These are phyloP conservation scores for Saccharomycopsis olivae DNA, from an alignment of 805 yeast species.

Conservation along the genomic window DNA sequence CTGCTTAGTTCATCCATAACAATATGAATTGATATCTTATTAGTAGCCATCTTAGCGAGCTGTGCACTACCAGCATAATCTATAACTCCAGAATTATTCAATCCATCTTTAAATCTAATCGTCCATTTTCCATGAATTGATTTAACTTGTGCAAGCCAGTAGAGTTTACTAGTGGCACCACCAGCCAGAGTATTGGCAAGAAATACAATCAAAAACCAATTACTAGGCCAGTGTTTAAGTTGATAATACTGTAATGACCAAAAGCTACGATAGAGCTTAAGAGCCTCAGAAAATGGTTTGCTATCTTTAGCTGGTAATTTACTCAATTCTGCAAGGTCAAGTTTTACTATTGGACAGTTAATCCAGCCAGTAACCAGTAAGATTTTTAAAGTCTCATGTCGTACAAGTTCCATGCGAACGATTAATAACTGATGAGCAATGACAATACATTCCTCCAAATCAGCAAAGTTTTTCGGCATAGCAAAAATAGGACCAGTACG, in stretches of 20 bases:
- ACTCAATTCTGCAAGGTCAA: conserved; percentile 7
- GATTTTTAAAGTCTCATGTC: conserved; percentile 17
- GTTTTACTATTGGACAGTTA: conserved; percentile 10
- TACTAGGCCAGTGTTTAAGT: conserved; percentile 16
- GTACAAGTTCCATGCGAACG: conserved; percentile 15
- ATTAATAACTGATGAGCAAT: conserved; percentile 13
- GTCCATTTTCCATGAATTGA: conserved; percentile 13
- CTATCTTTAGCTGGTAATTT: conserved; percentile 2
- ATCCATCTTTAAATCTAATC: neutral
- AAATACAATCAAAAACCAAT: conserved; percentile 16
- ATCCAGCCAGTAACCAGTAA: conserved; percentile 16
- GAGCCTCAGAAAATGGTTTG: neutral
- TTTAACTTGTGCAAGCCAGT: conserved; percentile 16
- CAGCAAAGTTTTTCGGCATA: conserved; percentile 1
- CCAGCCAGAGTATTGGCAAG: conserved; percentile 2
- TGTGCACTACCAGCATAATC: conserved; percentile 4
- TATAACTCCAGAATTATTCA: neutral
- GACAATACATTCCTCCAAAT: conserved; percentile 5
- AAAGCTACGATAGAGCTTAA: conserved; percentile 1
- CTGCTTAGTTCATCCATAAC: conserved; percentile 14
- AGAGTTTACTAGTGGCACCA: neutral
- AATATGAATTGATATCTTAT: conserved; percentile 13
- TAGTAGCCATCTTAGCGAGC: conserved; percentile 10
- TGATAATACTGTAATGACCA: conserved; percentile 17
- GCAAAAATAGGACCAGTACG: conserved; percentile 8